Conservation (phyloP, 805 yeast species). For the Blastobotrys muscicola region DNA sequence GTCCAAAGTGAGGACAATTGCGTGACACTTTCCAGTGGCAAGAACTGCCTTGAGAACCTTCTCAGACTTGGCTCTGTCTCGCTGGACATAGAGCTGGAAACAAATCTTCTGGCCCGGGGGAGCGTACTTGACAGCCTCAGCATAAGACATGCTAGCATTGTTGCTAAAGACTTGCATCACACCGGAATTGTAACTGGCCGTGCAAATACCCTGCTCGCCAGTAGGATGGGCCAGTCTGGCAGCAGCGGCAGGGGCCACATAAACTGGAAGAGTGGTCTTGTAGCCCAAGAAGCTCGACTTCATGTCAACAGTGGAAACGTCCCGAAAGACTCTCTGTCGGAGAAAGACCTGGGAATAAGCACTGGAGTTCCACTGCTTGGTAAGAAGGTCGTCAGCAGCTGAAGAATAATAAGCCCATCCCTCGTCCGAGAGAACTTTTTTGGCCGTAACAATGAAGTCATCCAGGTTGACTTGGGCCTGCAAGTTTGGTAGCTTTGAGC, state of each 20-base stretch:
- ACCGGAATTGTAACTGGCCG: slow-evolving; percentile 31
- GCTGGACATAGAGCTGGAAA: slow-evolving; percentile 25
- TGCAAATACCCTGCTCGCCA: slow-evolving; percentile 29
- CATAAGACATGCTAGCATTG: slow-evolving; percentile 25
- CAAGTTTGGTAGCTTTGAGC: slow-evolving; percentile 10
- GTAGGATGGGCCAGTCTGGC: slow-evolving; percentile 25
- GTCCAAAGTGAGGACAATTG: slow-evolving; percentile 46
- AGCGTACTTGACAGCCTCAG: slow-evolving; percentile 19
- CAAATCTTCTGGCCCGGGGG: slow-evolving; percentile 20
- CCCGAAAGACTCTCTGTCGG: slow-evolving; percentile 35
- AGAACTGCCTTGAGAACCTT: slow-evolving; percentile 18
- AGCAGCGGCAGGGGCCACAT: slow-evolving; percentile 32
- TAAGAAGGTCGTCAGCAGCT: slow-evolving; percentile 42
- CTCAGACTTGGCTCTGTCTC: slow-evolving; percentile 21
- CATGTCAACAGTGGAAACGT: slow-evolving; percentile 34
- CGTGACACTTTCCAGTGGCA: slow-evolving; percentile 32
- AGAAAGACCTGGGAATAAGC: slow-evolving; percentile 36
- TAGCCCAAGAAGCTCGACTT: slow-evolving; percentile 42
- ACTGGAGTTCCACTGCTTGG: slow-evolving; percentile 36
- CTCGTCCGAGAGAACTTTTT: slow-evolving; percentile 8
- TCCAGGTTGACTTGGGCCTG: slow-evolving; percentile 14
- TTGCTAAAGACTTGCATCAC: slow-evolving; percentile 36
- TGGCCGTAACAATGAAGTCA: slow-evolving; percentile 15
- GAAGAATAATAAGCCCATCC: slow-evolving; percentile 32
- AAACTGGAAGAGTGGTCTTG: slow-evolving; percentile 36